phyloP scores from a whole-genome alignment of 2,329 filamentous ascomycete species.

The Aspergillus arachidicola region DNA sequence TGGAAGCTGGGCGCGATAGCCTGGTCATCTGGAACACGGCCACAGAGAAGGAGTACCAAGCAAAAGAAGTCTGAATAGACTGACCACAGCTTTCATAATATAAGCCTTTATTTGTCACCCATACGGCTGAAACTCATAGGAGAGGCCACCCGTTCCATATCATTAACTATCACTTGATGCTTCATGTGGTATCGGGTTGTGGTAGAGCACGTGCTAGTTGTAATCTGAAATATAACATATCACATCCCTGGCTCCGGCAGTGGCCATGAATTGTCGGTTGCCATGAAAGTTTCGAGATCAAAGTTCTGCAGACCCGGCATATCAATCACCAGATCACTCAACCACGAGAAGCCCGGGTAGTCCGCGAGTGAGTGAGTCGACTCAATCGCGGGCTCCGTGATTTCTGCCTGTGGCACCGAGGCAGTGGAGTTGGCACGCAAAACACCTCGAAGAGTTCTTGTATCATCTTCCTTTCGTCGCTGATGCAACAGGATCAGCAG shows the following conservation, averaged over 20 bases:
- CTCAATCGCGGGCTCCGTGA: constrained; percentile 11
- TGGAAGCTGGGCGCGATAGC: constrained; percentile 56
- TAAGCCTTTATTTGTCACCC: constrained; percentile 6
- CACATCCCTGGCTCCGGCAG: constrained; percentile 32
- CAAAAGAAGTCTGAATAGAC: constrained; percentile 33
- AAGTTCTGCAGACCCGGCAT: constrained; percentile 48
- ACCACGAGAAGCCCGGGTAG: constrained; percentile 44
- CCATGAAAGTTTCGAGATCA: constrained; percentile 39
- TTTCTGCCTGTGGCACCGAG: constrained; percentile 18
- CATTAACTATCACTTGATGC: not conserved
- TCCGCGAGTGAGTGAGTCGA: constrained; percentile 27
- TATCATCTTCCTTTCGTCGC: constrained; percentile 51
- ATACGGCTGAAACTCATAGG: not conserved
- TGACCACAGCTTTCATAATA: not conserved
- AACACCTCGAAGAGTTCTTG: constrained; percentile 41
- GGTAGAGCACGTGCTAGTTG: not conserved
- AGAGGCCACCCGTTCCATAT: not conserved
- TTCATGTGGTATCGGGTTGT: not conserved
- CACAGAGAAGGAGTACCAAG: constrained; percentile 8
- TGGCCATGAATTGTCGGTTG: constrained; percentile 24
- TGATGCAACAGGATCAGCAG: constrained; percentile 58
- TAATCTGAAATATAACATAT: not conserved
- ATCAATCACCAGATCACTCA: constrained; percentile 49
- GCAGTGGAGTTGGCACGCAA: constrained; percentile 39
- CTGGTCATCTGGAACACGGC: constrained; percentile 25